Evolutionary conservation across 495 filamentous ascomycete genomes (phyloP), one percentile per base, ranked within the genome.

Genomic region (Annulohypoxylon stygium): DNA sequence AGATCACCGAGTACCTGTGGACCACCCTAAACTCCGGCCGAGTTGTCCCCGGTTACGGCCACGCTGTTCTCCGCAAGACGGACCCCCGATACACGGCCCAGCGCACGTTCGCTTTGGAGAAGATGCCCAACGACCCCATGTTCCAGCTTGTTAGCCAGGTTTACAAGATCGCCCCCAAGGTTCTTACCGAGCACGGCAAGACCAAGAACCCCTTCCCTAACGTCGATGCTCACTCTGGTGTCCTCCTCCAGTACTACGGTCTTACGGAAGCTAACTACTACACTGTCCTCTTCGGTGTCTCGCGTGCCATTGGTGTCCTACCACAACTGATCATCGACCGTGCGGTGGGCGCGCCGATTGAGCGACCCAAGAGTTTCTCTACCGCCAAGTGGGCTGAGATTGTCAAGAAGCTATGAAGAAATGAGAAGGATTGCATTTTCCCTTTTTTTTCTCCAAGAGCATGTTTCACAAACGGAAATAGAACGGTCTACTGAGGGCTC

Each of bases 301-400:
- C 94, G 72, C 92, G 96, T 81, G 96, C 97, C 74, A 91, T 99
- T 76, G 96, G 96, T 91, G 96, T 98, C 70, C 91, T 98, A 67
- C 97, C 96, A 69, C 96, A 99, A 88, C 88, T 99, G 79, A 99
- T 99, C 89, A 98, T 98, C 81, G 96, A 99, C 89, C 97, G 96
- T 83, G 96, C 96, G 67, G 89, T 98, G 62, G 96, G 96, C 75
- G 89, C 90, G 76, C 92, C 92, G 62, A 93, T 93, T 76, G 92
- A 93, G 87, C 80, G 88, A 75, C 96, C 96, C 81, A 99, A 99
- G 92, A 93, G 90, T 70, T 98, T 97, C 91, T 94, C 92, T 82
- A 98, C 96, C 60, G 93, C 94, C 78, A 95, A 96, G 80, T 98
- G 93, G 87, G 92, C 94, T 81, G 95, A 98, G 88, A 90, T 98